phyloP scores from a whole-genome alignment of 1,139 yeast species.

The Saccharomycopsis phalli region DNA sequence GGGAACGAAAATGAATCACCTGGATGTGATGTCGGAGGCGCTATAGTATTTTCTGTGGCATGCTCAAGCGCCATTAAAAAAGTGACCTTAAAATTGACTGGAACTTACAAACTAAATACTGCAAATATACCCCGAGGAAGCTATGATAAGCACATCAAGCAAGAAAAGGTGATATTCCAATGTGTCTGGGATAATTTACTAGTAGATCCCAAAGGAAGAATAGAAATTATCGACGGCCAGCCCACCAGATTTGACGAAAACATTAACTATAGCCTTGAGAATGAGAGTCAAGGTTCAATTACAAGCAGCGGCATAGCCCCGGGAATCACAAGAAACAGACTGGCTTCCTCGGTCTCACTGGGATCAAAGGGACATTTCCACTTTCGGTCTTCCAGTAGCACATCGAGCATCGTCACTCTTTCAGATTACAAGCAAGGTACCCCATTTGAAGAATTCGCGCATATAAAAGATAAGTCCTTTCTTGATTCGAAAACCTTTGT shows the following conservation, averaged over 20 bases:
- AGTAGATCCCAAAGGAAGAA: conserved; percentile 36
- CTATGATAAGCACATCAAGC: conserved; percentile 30
- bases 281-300: background rate
- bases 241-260: background rate
- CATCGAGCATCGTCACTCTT: conserved; percentile 6
- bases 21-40: conserved; percentile 45
- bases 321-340: background rate
- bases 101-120: conserved; percentile 49
- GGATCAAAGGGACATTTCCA: background rate
- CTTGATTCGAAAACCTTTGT: conserved; percentile 27
- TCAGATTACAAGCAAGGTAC: conserved; percentile 8
- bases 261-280: too few species aligned
- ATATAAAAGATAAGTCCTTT: conserved; percentile 1
- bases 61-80: conserved; percentile 42
- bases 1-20: conserved; percentile 56
- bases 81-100: conserved; percentile 40
- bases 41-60: conserved; percentile 45
- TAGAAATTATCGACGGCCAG: conserved; percentile 37
- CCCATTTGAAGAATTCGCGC: conserved; percentile 11
- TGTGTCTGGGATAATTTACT: conserved; percentile 56
- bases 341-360: background rate
- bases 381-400: background rate
- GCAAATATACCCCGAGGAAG: conserved; percentile 36
- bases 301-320: background rate
- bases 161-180: conserved; percentile 41